phyloP scores from a whole-genome alignment of 2,329 filamentous ascomycete genomes.

The Pyrenophora tritici-repentis region DNA sequence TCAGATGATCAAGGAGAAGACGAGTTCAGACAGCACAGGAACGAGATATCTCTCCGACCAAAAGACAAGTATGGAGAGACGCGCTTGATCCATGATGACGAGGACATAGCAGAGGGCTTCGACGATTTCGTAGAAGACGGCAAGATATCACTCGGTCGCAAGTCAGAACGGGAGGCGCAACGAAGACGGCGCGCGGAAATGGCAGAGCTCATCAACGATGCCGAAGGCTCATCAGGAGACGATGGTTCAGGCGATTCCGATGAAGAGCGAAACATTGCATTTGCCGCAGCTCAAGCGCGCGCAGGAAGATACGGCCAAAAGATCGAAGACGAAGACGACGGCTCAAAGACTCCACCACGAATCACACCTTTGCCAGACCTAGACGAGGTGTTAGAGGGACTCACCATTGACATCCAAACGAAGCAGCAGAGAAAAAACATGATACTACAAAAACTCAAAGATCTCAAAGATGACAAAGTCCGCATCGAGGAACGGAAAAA shows the following conservation, averaged over 20 bases:
- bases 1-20: conserved; percentile 48
- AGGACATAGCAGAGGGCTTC: conserved; percentile 91
- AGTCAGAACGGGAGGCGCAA: conserved; percentile 74
- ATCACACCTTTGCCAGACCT: conserved; percentile 80
- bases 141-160: conserved; percentile 74
- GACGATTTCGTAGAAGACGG: conserved; percentile 90
- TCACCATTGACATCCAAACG: conserved; percentile 65
- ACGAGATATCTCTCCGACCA: conserved; percentile 56
- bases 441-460: conserved; percentile 67
- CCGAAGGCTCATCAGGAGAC: conserved; percentile 73
- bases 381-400: conserved; percentile 65
- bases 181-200: conserved; percentile 74
- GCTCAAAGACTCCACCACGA: conserved; percentile 67
- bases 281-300: conserved; percentile 83
- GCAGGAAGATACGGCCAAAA: conserved; percentile 77
- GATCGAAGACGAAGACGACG: conserved; percentile 49
- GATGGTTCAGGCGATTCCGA: conserved; percentile 70
- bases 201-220: conserved; percentile 79
- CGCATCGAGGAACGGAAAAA: conserved; percentile 71
- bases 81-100: conserved; percentile 80
- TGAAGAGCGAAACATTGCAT: conserved; percentile 71
- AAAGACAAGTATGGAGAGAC: conserved; percentile 70
- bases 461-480: conserved; percentile 69
- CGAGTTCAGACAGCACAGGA: conserved; percentile 45
- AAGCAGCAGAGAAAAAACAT: conserved; percentile 65